Base-by-base conservation (phyloP, 1,284 basidiomycete species). In the Microbotryum intermedium region DNA sequence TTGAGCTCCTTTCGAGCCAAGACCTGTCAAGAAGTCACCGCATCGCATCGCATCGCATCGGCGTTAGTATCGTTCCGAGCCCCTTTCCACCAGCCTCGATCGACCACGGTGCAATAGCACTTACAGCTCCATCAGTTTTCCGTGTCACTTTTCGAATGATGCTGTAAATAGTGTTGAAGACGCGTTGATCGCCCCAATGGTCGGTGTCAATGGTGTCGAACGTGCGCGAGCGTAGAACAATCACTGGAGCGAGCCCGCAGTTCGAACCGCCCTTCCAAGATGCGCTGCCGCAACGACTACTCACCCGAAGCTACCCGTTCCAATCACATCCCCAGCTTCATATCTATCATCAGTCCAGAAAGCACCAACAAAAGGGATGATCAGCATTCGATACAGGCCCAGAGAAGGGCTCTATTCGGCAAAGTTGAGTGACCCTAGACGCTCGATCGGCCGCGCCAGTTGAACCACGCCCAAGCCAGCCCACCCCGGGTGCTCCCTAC, bases 1-100 rank as follows among this genome's bases (percentile, higher is more conserved):
- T 95, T 91, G 69, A 98, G 83, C 74, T 97, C 90, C 73, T 97
- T 97, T 47, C 91, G 79, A 1, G 93, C 94, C 69, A 93, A 87
- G 50, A 91, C 78, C 87, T 90, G 67, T 7, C 23, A 28, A 60
- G 53, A n/a, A n/a, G n/a, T n/a, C n/a, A n/a, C n/a, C n/a, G n/a
- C n/a, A n/a, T n/a, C 34, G 34, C 34, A 39, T 18, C 11, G 34
- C 34, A 39, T 55, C 44, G 13, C 16, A 47, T 25, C 26, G 49
- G 56, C 46, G 56, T 28, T 54, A 57, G 55, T 57, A 51, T 21
- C 53, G 23, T 28, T 43, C 28, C 23, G 55, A 16, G 26, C 26
- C 21, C 52, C 34, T 53, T 47, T 20, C 50, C 44, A 25, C 18
- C 34, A 5, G 34, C 16, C 34, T 16, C 34, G 34, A 39, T 39